Evolutionary conservation across 768 basidiomycete genomes (phyloP), one percentile per base, ranked within the genome.

Genomic region (Boletus fagicola): DNA sequence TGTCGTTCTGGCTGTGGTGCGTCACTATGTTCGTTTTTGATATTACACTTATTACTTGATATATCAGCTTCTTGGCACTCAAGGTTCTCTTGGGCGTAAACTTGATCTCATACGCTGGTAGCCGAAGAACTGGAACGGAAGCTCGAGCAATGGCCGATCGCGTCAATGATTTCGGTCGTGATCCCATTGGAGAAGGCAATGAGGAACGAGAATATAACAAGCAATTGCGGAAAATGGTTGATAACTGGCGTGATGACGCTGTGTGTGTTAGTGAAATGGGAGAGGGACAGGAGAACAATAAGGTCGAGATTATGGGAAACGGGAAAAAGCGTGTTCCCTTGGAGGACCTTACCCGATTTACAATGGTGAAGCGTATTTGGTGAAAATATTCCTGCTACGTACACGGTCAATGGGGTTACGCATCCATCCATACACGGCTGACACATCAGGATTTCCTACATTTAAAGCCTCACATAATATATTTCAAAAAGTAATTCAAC

Each of bases 331-430:
- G 85, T 46, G 80, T 91, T 55, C 83, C 84, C 57, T 72, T 98
- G 49, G 94, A 97, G 69, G 92, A 96, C 67, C 80, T 98, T 49
- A 96, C 92, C 35, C 74, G 94, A 54, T 98, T 90, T 77, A 96
- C 94, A 20, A 98, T 98, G 94, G 89, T 96, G 46, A 96, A 96
- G 68, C 80, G 92, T 51, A 95, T 96, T 45, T 95, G 83, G 83
- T 87, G 38, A 60, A 47, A 31, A 31, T 31, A 30, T 5, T 28
- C n/a, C n/a, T n/a, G n/a, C n/a, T n/a, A n/a, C n/a, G n/a, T n/a
- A n/a, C n/a, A n/a, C n/a, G n/a, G n/a, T n/a, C n/a, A n/a, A n/a
- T n/a, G n/a, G n/a, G n/a, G n/a, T n/a, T n/a, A n/a, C n/a, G n/a
- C n/a, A n/a, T n/a, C n/a, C n/a, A n/a, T n/a, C n/a, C n/a, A n/a